Evolutionary conservation across 352 stramenopile species (phyloP).

Genomic region (Aphanomyces stellatus): DNA sequence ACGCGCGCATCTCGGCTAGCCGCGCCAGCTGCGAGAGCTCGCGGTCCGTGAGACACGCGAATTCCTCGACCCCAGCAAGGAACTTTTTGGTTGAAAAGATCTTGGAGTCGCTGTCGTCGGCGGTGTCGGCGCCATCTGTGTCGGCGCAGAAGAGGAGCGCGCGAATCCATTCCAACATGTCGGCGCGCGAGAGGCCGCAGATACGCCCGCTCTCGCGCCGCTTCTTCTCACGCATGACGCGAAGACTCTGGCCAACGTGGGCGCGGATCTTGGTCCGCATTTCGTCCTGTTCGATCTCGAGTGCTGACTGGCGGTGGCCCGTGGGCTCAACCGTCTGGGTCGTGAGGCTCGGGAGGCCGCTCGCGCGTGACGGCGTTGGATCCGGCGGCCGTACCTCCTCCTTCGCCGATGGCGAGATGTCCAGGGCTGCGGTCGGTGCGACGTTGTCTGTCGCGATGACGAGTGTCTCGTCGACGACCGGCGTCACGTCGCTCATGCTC

Average conservation of each 20-base stretch:
- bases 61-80: slow-evolving; percentile 41
- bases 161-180: slow-evolving; percentile 16
- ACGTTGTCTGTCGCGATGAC: background rate
- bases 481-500: no score
- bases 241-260: slow-evolving; percentile 13
- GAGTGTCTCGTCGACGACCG: no score
- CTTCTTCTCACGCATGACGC: slow-evolving; percentile 6
- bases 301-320: background rate
- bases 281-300: slow-evolving; percentile 7
- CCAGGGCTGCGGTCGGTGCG: no score
- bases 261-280: slow-evolving; percentile 13
- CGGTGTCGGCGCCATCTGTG: slow-evolving; percentile 41
- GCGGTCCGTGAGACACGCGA: slow-evolving; percentile 45
- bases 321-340: background rate
- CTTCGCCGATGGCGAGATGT: no score
- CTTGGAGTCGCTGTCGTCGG: slow-evolving; percentile 43
- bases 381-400: no score
- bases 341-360: background rate
- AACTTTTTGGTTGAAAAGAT: slow-evolving; percentile 46
- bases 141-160: slow-evolving; percentile 35
- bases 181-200: slow-evolving; percentile 29
- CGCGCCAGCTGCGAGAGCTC: slow-evolving; percentile 43
- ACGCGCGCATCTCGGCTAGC: slow-evolving; percentile 36
- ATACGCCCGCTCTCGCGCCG: slow-evolving; percentile 15
- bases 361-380: no score